Evolutionary conservation across 2,329 filamentous ascomycete genomes (phyloP).

Genomic region (Aspergillus niger): DNA sequence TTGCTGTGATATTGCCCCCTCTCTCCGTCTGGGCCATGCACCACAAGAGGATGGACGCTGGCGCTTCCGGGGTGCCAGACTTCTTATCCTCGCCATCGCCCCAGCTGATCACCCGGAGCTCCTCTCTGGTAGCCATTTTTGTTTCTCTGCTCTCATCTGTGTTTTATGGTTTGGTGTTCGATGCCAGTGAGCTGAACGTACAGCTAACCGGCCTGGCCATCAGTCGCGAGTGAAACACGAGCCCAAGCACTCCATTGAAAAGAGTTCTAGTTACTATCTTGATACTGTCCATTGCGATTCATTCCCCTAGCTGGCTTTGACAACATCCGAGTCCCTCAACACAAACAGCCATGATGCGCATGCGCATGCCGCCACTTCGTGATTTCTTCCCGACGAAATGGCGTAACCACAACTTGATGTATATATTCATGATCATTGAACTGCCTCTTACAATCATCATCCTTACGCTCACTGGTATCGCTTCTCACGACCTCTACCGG

Average conservation of each 20-base stretch:
- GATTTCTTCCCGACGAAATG: slow-evolving; percentile 58
- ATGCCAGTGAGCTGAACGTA: slow-evolving; percentile 34
- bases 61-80: slow-evolving; percentile 11
- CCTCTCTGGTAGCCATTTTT: slow-evolving; percentile 15
- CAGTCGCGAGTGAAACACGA: not conserved
- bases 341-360: not conserved
- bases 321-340: not conserved
- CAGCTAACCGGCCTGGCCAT: slow-evolving; percentile 44
- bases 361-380: slow-evolving; percentile 16
- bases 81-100: slow-evolving; percentile 35
- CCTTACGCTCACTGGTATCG: slow-evolving; percentile 63
- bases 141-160: slow-evolving; percentile 15
- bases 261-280: too few species aligned
- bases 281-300: not conserved
- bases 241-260: not conserved
- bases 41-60: slow-evolving; percentile 19
- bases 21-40: slow-evolving; percentile 28
- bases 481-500: slow-evolving; percentile 62
- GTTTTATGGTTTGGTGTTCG: slow-evolving; percentile 21
- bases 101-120: slow-evolving; percentile 14
- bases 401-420: slow-evolving; percentile 54
- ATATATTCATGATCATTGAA: slow-evolving; percentile 57
- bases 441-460: slow-evolving; percentile 59
- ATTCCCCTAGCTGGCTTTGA: not conserved
- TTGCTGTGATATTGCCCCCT: slow-evolving; percentile 31